Evolutionary conservation across 2,329 filamentous ascomycete species (phyloP).

Genomic region (Aspergillus melleus): DNA sequence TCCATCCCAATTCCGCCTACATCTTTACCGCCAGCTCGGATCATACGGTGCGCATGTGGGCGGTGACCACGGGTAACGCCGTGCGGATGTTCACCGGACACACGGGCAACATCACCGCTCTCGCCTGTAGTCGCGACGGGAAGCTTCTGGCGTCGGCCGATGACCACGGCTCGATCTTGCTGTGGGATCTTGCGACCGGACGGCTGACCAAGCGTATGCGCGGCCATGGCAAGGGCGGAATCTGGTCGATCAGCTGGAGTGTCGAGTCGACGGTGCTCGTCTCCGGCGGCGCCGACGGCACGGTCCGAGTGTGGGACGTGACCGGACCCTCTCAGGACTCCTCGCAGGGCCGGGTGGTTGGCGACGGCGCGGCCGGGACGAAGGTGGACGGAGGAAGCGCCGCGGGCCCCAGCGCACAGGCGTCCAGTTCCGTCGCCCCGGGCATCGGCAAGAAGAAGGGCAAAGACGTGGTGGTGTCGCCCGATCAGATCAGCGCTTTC

Average conservation of each 20-base stretch:
- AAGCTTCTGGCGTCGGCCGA: slow-evolving; percentile 91
- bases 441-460: slow-evolving; percentile 65
- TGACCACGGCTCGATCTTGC: slow-evolving; percentile 80
- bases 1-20: slow-evolving; percentile 93
- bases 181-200: slow-evolving; percentile 92
- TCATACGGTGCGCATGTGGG: slow-evolving; percentile 97
- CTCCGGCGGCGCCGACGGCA: slow-evolving; percentile 87
- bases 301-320: slow-evolving; percentile 92
- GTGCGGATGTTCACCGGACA: slow-evolving; percentile 93
- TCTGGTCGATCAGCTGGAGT: slow-evolving; percentile 91
- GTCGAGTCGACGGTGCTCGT: slow-evolving; percentile 88
- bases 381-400: slow-evolving; percentile 56
- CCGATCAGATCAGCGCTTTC: slow-evolving; percentile 93
- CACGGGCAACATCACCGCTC: slow-evolving; percentile 77
- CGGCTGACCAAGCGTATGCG: slow-evolving; percentile 87
- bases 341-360: slow-evolving; percentile 55
- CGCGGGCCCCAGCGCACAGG: slow-evolving; percentile 41
- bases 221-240: slow-evolving; percentile 88
- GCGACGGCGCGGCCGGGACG: slow-evolving; percentile 49
- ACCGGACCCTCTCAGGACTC: slow-evolving; percentile 64
- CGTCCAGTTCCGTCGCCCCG: slow-evolving; percentile 48
- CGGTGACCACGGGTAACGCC: slow-evolving; percentile 80
- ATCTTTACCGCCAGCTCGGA: slow-evolving; percentile 92
- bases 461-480: slow-evolving; percentile 86
- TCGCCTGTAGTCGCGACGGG: slow-evolving; percentile 84